phyloP scores from a whole-genome alignment of 306 rosid genomes.

The Benincasa hispida region DNA sequence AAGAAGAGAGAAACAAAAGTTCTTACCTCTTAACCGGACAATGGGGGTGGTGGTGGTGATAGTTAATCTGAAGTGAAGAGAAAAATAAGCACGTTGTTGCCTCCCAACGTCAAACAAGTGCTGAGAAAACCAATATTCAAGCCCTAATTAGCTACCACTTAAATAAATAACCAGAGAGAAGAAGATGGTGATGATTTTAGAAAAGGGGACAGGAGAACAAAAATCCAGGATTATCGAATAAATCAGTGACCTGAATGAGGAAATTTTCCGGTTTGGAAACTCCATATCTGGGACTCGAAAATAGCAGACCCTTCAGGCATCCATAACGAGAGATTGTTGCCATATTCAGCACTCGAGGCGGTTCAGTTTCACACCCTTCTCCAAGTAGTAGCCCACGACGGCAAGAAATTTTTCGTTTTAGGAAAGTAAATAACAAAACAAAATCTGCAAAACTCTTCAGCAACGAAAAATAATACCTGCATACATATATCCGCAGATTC shows the following conservation, averaged over 20 bases:
- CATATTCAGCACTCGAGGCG: constrained; percentile 3
- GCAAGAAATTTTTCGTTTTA: background rate
- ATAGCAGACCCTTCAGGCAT: background rate
- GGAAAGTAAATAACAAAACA: background rate
- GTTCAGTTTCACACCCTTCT: background rate
- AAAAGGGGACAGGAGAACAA: background rate
- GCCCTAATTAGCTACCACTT: constrained; percentile 3
- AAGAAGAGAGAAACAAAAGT: background rate
- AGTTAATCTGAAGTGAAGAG: background rate
- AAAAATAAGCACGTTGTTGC: background rate
- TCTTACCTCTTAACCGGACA: background rate
- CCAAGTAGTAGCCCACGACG: background rate
- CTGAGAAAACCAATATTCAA: constrained; percentile 2
- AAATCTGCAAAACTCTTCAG: constrained; percentile 1
- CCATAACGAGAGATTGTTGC: constrained; percentile 4
- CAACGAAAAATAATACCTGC: background rate
- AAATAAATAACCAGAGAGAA: background rate
- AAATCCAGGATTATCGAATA: background rate
- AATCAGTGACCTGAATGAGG: constrained; percentile 2
- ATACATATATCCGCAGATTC: background rate
- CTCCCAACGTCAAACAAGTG: constrained; percentile 1
- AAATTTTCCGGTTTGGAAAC: background rate
- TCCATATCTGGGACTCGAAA: constrained; percentile 2
- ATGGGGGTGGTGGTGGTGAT: background rate
- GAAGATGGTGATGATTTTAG: background rate